phyloP scores from a whole-genome alignment of 2,329 filamentous ascomycete species.

The Huntiella savannae region DNA sequence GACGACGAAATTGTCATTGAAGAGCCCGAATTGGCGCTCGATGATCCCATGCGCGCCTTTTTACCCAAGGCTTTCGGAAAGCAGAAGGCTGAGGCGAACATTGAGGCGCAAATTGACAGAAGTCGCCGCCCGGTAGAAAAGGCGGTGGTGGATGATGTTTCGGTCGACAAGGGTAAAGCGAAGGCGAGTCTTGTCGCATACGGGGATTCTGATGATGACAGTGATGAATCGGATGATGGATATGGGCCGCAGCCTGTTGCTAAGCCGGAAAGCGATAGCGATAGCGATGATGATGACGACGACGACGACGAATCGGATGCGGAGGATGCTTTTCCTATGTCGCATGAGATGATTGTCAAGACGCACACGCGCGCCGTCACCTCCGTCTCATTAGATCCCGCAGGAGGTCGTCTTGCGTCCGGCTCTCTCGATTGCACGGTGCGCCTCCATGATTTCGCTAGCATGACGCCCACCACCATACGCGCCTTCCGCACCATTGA shows the following conservation, averaged over 20 bases:
- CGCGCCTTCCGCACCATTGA: constrained; percentile 87
- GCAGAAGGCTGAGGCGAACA: constrained; percentile 51
- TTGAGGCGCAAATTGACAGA: constrained; percentile 63
- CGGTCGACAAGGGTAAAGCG: constrained; percentile 8
- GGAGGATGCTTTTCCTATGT: constrained; percentile 76
- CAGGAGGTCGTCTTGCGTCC: constrained; percentile 71
- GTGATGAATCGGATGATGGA: constrained; percentile 24
- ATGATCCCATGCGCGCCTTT: constrained; percentile 58
- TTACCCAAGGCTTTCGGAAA: constrained; percentile 75
- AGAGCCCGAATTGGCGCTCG: constrained; percentile 27
- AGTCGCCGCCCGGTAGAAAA: constrained; percentile 36
- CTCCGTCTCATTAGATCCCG: constrained; percentile 63
- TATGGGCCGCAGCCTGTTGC: constrained; percentile 19
- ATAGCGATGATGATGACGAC: constrained; percentile 31
- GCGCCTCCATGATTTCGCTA: constrained; percentile 86
- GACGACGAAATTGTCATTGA: constrained; percentile 41
- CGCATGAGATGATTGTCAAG: constrained; percentile 82
- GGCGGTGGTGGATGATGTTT: too few species aligned
- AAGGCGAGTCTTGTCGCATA: constrained; percentile 10
- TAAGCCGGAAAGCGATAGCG: constrained; percentile 25
- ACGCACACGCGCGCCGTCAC: constrained; percentile 82
- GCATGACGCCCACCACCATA: constrained; percentile 87
- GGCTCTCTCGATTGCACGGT: constrained; percentile 79
- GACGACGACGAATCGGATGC: constrained; percentile 47
- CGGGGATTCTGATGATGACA: constrained; percentile 13